Base-by-base conservation (phyloP, 805 yeast species). In the Millerozyma miso region DNA sequence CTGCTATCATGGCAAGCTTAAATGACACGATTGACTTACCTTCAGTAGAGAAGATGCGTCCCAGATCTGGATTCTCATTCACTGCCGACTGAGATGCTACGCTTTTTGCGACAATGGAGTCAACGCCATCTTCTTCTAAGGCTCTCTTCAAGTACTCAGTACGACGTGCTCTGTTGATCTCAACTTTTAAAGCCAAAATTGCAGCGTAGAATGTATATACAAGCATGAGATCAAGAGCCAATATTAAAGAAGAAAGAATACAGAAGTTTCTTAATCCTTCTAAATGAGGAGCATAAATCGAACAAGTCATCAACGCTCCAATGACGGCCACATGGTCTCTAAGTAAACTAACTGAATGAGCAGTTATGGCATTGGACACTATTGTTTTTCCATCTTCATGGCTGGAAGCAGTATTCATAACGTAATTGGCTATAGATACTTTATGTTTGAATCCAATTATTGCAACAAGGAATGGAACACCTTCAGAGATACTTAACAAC, bases 381-480 rank as follows among this genome's bases (percentile, higher is more conserved):
- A 70, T 64, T 13, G 71, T 64, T 39, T 60, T 66, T 20, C 68
- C 77, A 32, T 77, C 78, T 5, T 58, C 51, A 45, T 71, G 59
- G 53, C 55, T 58, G 48, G 56, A 55, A 13, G 73, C 59, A 19
- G 75, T 68, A 33, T 65, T 62, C 53, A 78, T 56, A 18, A 83
- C 81, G 37, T 78, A 76, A 16, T 76, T 67, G 1, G 97, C 84
- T 49, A 89, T 74, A 10, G 79, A 71, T 15, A 88, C 77, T 56
- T 90, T 88, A 60, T 87, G 85, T 59, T 88, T 89, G 65, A 91
- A 91, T 1, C 98, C 99, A 57, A 91, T 80, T 3, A 88, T 83
- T 16, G 95, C 88, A 17, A 91, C 95, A 56, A 91, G 76, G 63
- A 91, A 91, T 17, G 99, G 99, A 37, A 91, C 67, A 29, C 97